Evolutionary conservation across 2,329 filamentous ascomycete species (phyloP).

Genomic region (Cladosporium sp.): DNA sequence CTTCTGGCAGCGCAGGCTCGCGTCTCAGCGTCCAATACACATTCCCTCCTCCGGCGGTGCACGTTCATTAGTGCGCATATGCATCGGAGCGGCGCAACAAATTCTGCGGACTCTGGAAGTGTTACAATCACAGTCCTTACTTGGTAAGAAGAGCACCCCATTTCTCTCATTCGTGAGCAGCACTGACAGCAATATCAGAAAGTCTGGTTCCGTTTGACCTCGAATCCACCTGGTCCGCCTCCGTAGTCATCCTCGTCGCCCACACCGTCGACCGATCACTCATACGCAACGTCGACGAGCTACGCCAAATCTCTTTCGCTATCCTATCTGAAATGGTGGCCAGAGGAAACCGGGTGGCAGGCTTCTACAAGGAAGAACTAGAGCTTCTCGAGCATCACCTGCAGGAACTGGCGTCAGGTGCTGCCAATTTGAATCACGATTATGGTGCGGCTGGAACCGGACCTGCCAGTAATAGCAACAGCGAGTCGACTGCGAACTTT

Average conservation of each 20-base stretch:
- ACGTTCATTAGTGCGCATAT: conserved; percentile 13
- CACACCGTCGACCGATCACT: conserved; percentile 19
- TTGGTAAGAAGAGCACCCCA: conserved; percentile 1
- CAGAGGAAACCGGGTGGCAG: conserved; percentile 20
- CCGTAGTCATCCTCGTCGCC: conserved; percentile 18
- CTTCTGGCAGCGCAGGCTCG: conserved; percentile 24
- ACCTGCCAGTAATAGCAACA: conserved; percentile 4
- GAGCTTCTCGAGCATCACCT: conserved; percentile 16
- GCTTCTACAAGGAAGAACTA: conserved; percentile 18
- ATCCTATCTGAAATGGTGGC: conserved; percentile 21
- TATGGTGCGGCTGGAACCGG: background rate
- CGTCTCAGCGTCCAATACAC: conserved; percentile 6
- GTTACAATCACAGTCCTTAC: conserved; percentile 12
- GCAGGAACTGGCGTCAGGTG: background rate
- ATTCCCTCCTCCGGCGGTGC: conserved; percentile 12
- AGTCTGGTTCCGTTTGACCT: conserved; percentile 23
- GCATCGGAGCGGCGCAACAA: conserved; percentile 14
- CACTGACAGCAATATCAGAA: conserved; percentile 7
- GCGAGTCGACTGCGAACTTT: background rate
- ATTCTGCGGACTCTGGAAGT: conserved; percentile 14
- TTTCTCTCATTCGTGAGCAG: background rate
- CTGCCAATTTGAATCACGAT: background rate
- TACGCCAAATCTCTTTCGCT: conserved; percentile 12
- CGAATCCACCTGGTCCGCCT: conserved; percentile 21
- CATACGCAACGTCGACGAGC: conserved; percentile 16